Evolutionary conservation across 2,329 filamentous ascomycete species (phyloP), one percentile per base, ranked within the genome.

Genomic region (Curvularia verruculosa): DNA sequence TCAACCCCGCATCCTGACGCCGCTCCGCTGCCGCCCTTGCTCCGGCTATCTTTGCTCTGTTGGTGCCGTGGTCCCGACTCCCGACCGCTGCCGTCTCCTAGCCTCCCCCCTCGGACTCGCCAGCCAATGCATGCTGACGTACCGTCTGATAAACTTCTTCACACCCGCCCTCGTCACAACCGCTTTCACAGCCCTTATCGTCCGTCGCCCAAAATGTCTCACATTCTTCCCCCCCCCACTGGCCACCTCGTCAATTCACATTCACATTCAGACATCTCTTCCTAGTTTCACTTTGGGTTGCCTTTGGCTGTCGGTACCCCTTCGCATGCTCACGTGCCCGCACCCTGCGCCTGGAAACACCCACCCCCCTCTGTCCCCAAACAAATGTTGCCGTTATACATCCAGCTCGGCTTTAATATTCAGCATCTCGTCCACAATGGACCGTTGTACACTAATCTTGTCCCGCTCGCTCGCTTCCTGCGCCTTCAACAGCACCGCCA

Each of bases 401-500:
- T 81, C 77, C 26, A 61, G 47, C n/a, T 78, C 73, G 53, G 78
- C 77, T 39, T 79, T 77, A 15, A 78, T 80, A 52, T 79, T 83
- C 80, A 83, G 82, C 71, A 85, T 71, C 64, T 87, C 85, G 72
- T 96, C 91, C 65, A 95, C 87, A 69, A 93, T 85, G 21, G 93
- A 90, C 63, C 81, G 83, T 76, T 95, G 85, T 31, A 83, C 75
- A 29, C 79, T 81, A 31, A 74, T 68, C 31, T 83, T 83, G 0
- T 81, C 82, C 50, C 76, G 84, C 7, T 52, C 59, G 5, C 84
- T 36, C 12, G n/a, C 51, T 21, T 57, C 79, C 69, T 89, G 86
- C 70, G 92, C 88, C 70, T 87, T 89, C 52, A 96, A 69, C 45
- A 98, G 78, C 15, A 98, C 90, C 0, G 92, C 91, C 5, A 98